Base-by-base conservation (phyloP, 2,329 filamentous ascomycete genomes). In the Diplodia scrobiculata region DNA sequence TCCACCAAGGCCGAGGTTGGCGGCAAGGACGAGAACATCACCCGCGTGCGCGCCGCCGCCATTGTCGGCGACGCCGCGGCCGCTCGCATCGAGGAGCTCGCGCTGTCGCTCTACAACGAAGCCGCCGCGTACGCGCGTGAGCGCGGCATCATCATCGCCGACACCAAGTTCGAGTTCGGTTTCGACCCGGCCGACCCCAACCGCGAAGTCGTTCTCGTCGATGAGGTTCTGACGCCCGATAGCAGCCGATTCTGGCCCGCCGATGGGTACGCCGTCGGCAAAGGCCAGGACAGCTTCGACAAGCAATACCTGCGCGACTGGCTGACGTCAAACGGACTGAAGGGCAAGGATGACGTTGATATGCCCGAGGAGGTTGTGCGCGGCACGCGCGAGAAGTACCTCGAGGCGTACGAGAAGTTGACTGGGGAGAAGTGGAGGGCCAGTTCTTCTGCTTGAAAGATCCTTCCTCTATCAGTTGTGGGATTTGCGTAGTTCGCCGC, bases 1-100 rank as follows among this genome's bases (percentile, higher is more conserved):
- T 91, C 86, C 71, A 96, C 92, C 13, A 97, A 97, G 82, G 92
- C 92, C 0, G 88, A 91, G 72, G 80, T 85, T 36, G 92, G 92
- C 29, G 80, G 87, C 70, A 89, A 95, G 75, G 89, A 97, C 76
- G 90, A 94, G 79, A 97, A 97, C 79, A 96, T 97, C 71, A 47
- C 48, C 17, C 58, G 64, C 79, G 86, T 38, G 50, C 59, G n/a
- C 27, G 86, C 85, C 6, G 79, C 78, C 62, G 79, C 83, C 72
- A 85, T 92, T 70, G 84, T 91, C 6, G 89, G 90, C 64, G 82
- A 84, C 58, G 81, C 83, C 54, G 85, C 90, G 72, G 90, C 89
- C 5, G 79, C 80, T 27, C 83, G 82, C 68, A 86, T 94, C 68
- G 87, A 90, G 75, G 79, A 85, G 69, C 81, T 91, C 14, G 84